Conservation (phyloP, 2,329 filamentous ascomycete genomes). For the Monilinia fructicola region DNA sequence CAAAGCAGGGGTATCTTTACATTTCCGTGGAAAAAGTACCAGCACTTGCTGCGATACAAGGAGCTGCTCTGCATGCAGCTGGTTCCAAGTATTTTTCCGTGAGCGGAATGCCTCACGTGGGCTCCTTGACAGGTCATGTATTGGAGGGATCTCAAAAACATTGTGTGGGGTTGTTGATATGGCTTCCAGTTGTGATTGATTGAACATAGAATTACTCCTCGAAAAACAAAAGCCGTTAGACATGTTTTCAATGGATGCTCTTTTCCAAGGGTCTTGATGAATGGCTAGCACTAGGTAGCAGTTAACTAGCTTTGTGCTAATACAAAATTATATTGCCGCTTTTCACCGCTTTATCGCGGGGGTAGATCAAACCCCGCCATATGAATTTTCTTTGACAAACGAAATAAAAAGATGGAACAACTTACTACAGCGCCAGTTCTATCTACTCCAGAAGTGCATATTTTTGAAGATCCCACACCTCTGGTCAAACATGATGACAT, state of each 20-base stretch:
- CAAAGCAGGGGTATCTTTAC: too few species aligned
- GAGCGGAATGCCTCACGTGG: too few species aligned
- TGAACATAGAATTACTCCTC: neutral
- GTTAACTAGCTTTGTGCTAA: neutral
- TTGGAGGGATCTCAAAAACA: neutral
- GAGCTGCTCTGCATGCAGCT: too few species aligned
- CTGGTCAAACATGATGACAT: neutral
- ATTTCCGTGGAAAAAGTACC: too few species aligned
- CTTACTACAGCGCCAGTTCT: slow-evolving; percentile 54
- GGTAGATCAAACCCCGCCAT: slow-evolving; percentile 19
- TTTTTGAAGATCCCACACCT: slow-evolving; percentile 53
- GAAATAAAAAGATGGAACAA: slow-evolving; percentile 21
- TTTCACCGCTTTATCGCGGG: slow-evolving; percentile 1
- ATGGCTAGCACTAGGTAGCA: too few species aligned
- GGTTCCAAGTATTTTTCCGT: too few species aligned
- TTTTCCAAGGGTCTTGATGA: too few species aligned
- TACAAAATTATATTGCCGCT: neutral
- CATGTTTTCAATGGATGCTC: neutral
- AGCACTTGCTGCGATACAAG: too few species aligned
- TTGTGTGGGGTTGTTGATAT: neutral
- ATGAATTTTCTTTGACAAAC: slow-evolving; percentile 21
- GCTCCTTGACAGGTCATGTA: neutral
- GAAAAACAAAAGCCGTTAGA: neutral
- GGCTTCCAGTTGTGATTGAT: too few species aligned
- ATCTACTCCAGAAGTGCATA: slow-evolving; percentile 61